Conservation (phyloP, 208 protist species). For the Trypanosoma avium region DNA sequence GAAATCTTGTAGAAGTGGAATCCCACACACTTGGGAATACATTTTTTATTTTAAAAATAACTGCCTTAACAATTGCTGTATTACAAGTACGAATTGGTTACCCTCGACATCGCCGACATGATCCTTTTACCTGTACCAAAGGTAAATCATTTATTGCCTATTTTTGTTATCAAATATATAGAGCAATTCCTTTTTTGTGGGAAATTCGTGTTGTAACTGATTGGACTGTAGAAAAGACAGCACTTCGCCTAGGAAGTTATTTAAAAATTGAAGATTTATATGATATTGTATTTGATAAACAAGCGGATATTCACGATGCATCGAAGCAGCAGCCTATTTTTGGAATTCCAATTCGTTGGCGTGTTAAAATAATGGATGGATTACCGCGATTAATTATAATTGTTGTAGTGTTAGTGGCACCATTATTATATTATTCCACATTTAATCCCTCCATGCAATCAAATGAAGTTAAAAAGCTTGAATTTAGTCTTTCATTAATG, state of each 20-base stretch:
- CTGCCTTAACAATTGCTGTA: conserved; percentile 41
- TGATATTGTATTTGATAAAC: conserved; percentile 52
- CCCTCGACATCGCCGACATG: conserved; percentile 50
- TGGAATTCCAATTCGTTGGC: conserved; percentile 36
- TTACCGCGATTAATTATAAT: conserved; percentile 48
- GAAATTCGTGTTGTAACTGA: conserved; percentile 75
- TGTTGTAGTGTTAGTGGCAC: conserved; percentile 64
- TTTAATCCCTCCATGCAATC: conserved; percentile 70
- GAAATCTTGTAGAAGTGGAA: conserved; percentile 27
- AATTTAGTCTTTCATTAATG: conserved; percentile 53
- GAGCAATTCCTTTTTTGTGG: conserved; percentile 77
- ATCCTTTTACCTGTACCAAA: conserved; percentile 55
- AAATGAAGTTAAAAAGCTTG: conserved; percentile 45
- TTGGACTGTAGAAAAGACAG: conserved; percentile 70
- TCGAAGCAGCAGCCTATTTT: conserved; percentile 20
- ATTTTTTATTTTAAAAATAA: conserved; percentile 55
- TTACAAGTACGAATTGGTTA: conserved; percentile 68
- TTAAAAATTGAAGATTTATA: conserved; percentile 81
- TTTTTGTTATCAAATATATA: conserved; percentile 47
- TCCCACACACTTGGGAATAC: conserved; percentile 30
- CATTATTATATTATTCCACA: conserved; percentile 86
- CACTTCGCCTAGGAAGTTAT: conserved; percentile 68
- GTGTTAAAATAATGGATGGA: conserved; percentile 43
- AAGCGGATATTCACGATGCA: conserved; percentile 26
- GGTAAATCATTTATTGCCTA: conserved; percentile 33